Evolutionary conservation across 2,329 filamentous ascomycete species (phyloP).

Genomic region (Escovopsis sp.): DNA sequence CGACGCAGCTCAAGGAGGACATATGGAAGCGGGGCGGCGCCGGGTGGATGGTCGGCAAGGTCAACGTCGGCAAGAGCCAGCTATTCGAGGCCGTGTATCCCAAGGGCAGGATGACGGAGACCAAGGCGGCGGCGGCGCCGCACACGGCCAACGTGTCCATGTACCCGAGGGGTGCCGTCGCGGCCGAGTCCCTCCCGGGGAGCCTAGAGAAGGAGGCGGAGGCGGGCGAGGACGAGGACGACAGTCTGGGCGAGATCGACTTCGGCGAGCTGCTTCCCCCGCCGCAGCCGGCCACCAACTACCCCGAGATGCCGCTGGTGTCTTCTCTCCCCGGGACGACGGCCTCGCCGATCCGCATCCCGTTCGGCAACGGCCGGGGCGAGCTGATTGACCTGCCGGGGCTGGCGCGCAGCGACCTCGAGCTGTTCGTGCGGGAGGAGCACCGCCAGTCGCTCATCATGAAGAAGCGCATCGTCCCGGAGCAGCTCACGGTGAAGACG

Average conservation of each 20-base stretch:
- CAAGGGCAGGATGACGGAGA: constrained; percentile 43
- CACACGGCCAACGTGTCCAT: constrained; percentile 6
- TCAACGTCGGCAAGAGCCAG: constrained; percentile 92
- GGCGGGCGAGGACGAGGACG: constrained; percentile 18
- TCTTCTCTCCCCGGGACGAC: constrained; percentile 85
- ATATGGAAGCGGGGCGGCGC: constrained; percentile 74
- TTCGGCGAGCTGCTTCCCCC: constrained; percentile 57
- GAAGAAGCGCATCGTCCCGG: constrained; percentile 58
- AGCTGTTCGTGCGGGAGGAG: constrained; percentile 52
- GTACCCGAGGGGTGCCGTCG: constrained; percentile 6
- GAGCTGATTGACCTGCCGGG: constrained; percentile 91
- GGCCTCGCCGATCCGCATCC: constrained; percentile 83
- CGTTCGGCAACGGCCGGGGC: constrained; percentile 72
- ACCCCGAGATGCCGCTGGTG: constrained; percentile 72
- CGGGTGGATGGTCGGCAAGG: constrained; percentile 94
- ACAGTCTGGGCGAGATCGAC: constrained; percentile 17
- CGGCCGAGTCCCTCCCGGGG: constrained; percentile 4
- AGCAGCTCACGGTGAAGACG: constrained; percentile 57
- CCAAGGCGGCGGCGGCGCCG: constrained; percentile 3
- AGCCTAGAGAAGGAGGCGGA: no score
- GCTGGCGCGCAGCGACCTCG: constrained; percentile 58
- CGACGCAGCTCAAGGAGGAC: constrained; percentile 67
- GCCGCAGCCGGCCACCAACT: constrained; percentile 55
- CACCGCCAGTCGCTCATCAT: constrained; percentile 60
- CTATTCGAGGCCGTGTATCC: constrained; percentile 82